Evolutionary conservation across 306 rosid species (phyloP), one percentile per base, ranked within the genome.

Genomic region (Cucumis hystrix): DNA sequence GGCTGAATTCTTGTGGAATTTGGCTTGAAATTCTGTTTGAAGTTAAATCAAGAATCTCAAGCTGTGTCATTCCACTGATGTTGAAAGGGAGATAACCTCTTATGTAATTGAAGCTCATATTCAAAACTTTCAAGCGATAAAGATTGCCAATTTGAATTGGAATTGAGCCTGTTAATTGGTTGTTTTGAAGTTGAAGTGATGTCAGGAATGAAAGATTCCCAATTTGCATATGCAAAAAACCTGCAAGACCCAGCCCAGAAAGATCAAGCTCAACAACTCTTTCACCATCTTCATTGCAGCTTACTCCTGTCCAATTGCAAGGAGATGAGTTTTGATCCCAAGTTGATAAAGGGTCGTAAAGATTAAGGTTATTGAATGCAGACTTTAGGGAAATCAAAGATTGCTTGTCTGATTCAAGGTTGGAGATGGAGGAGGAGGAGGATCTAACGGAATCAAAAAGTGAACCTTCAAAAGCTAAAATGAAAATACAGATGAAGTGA

Each of bases 261-360:
- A 93, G 93, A 21, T 87, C 71, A 1, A 89, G 74, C 58, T 49
- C 78, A 25, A 81, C 68, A 0, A 93, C 96, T 85, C 98, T 84
- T 1, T 78, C 73, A 45, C 59, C 54, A 40, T 41, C 68, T 33
- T 30, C 82, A 75, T 75, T 83, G 82, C 97, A 91, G 2, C 43
- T 40, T 6, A 93, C 88, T 77, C 91, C 93, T 6, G 86, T 87
- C 96, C 96, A 90, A 28, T 88, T 82, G 83, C 91, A 89, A 1
- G 89, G 89, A 1, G 87, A 80, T 57, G 89, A 80, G 20, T 61
- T 78, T 1, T 79, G 80, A 81, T 55, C 77, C 97, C 91, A 88
- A 58, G 87, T 84, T 16, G 84, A 81, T 20, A 71, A 49, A 47
- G 59, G 76, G 60, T 71, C 60, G 21, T 71, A 11, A 25, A 71